Base-by-base conservation (phyloP, 305 asterid genomes). In the Ajuga reptans region DNA sequence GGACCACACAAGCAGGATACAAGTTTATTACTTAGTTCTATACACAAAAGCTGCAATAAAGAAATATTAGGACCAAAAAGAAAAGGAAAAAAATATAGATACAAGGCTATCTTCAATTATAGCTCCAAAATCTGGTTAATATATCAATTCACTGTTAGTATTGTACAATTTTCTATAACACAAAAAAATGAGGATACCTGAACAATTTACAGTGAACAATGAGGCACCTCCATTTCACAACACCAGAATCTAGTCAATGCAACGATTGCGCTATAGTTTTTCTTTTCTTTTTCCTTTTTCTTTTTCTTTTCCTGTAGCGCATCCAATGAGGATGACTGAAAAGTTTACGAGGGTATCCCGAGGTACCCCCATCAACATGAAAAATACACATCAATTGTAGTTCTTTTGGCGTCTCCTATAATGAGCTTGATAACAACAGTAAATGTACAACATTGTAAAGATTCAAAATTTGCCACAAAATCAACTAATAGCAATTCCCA, bases 361-460 rank as follows among this genome's bases (percentile, higher is more conserved):
- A 60, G 45, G 60, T 5, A 3, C 10, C 60, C 33, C 50, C 37
- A 21, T 36, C 42, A 52, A 59, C 43, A 58, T 21, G 7, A 43
- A 24, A 65, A 55, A 31, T 55, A 29, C 43, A 72, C 31, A 52
- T 63, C 68, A 61, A 27, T 46, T 66, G 75, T 47, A 73, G 41
- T 79, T 54, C 65, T 63, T 15, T 51, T 39, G 56, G 64, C 53
- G 36, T 52, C 49, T 65, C 71, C 62, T 78, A 63, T 69, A 49
- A 49, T 8, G 75, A n/a, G 66, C 34, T 59, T 68, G 9, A 53
- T 57, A 52, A 72, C 43, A 58, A 52, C 4, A 11, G 41, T 42
- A 46, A 42, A 59, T 61, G 51, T 68, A 80, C 79, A 83, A 43
- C 73, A 77, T 17, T 16, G 18, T 46, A 61, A 37, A 54, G 58